Conservation (phyloP, 768 basidiomycete species). For the Tulasnella sp. region DNA sequence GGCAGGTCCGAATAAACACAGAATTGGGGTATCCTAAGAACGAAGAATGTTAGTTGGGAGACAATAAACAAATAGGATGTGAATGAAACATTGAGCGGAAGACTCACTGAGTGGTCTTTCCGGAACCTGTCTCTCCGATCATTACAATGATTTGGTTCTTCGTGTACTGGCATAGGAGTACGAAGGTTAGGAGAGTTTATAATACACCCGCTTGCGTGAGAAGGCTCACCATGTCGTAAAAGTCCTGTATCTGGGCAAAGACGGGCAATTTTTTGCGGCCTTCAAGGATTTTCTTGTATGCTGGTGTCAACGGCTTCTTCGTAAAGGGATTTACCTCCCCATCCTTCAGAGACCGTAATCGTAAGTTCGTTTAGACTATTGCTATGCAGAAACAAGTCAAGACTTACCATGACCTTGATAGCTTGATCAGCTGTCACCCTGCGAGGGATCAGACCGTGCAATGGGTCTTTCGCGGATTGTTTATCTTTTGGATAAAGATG, state of each 20-base stretch:
- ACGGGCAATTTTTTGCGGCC: constrained; percentile 88
- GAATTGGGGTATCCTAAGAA: constrained; percentile 88
- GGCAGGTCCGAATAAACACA: constrained; percentile 93
- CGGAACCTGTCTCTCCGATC: constrained; percentile 94
- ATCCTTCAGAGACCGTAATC: constrained; percentile 11
- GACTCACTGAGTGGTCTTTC: constrained; percentile 91
- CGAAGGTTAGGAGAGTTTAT: constrained; percentile 39
- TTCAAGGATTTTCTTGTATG: constrained; percentile 86
- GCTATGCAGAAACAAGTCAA: neutral
- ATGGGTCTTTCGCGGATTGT: constrained; percentile 49
- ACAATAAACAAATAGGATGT: neutral
- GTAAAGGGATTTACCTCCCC: constrained; percentile 76
- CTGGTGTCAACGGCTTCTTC: constrained; percentile 68
- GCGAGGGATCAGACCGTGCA: constrained; percentile 75
- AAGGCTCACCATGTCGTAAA: constrained; percentile 78
- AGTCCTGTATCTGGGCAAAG: constrained; percentile 89
- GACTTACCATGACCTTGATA: constrained; percentile 67
- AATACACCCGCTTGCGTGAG: constrained; percentile 31
- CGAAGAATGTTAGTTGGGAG: constrained; percentile 33
- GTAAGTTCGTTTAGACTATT: neutral
- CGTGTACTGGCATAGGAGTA: constrained; percentile 56
- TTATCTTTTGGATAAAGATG: constrained; percentile 24
- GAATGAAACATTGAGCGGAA: neutral
- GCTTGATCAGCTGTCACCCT: constrained; percentile 69
- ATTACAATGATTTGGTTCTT: constrained; percentile 85